Percentiles rank a stretch among this genome's conserved stretches.
Conservation (phyloP, 1,284 basidiomycete genomes). For the Microbotryum scabiosae region DNA sequence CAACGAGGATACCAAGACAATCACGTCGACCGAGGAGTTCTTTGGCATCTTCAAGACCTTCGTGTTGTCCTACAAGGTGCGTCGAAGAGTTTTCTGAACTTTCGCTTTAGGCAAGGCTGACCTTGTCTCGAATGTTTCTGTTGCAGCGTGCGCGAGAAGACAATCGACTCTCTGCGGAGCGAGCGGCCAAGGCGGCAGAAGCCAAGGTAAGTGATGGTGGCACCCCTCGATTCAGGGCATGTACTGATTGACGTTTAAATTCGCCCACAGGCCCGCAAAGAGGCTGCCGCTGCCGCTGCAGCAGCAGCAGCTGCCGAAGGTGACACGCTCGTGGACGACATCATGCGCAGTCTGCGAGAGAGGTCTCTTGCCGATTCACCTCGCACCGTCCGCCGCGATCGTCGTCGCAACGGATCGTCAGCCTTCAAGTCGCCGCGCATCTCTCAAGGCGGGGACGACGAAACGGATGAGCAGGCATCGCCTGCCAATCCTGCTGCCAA, state of each 20-base stretch:
- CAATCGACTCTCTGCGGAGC: constrained; percentile 18
- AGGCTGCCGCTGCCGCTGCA: constrained; percentile 14
- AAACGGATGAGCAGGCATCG: too few species aligned
- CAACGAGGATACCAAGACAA: constrained; percentile 72
- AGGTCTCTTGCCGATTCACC: constrained; percentile 17
- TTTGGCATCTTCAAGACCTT: constrained; percentile 94
- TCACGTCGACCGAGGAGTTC: constrained; percentile 56
- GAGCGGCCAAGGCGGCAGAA: constrained; percentile 10
- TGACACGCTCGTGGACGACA: constrained; percentile 27
- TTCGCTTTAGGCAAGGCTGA: too few species aligned
- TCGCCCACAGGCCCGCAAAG: constrained; percentile 21
- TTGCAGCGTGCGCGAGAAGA: constrained; percentile 20
- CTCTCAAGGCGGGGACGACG: not conserved
- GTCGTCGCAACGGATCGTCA: constrained; percentile 1
- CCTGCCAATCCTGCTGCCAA: too few species aligned
- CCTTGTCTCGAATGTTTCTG: not conserved
- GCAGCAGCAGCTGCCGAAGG: constrained; percentile 11
- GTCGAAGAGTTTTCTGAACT: not conserved
- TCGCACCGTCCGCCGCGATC: constrained; percentile 5
- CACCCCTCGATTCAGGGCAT: accelerated
- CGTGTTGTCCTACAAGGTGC: constrained; percentile 69
- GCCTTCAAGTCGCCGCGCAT: not conserved
- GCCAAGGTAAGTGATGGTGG: constrained; percentile 5
- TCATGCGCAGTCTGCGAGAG: constrained; percentile 22
- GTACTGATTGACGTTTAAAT: not conserved